These are phyloP conservation scores for Colletotrichum shisoi DNA, from an alignment of 2,329 filamentous ascomycete genomes.

Conservation along the genomic window DNA sequence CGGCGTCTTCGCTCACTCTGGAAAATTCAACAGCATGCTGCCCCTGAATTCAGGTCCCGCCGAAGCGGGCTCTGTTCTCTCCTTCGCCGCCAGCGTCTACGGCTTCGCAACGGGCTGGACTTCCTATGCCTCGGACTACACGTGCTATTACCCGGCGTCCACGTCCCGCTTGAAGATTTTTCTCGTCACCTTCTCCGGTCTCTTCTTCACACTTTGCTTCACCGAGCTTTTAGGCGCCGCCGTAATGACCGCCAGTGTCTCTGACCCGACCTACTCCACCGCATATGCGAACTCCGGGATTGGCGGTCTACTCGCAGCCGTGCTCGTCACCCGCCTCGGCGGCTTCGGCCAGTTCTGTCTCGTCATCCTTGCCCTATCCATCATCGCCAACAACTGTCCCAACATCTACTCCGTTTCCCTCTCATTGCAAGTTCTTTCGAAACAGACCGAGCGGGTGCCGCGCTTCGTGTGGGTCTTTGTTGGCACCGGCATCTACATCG, in stretches of 20 bases:
- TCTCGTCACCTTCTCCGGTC: constrained; percentile 71
- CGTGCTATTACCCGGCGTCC: constrained; percentile 74
- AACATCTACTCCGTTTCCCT: constrained; percentile 76
- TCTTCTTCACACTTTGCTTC: constrained; percentile 76
- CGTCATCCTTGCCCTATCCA: constrained; percentile 70
- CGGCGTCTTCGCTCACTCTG: constrained; percentile 72
- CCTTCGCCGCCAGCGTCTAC: constrained; percentile 71
- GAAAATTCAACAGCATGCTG: constrained; percentile 64
- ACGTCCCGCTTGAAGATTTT: constrained; percentile 71
- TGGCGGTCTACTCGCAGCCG: constrained; percentile 71
- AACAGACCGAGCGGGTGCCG: constrained; percentile 66
- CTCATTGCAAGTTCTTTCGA: constrained; percentile 70
- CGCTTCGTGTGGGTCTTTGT: constrained; percentile 73
- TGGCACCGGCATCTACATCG: constrained; percentile 70
- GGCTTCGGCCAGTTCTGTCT: constrained; percentile 77
- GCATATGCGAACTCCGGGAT: constrained; percentile 57
- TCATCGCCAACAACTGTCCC: constrained; percentile 75
- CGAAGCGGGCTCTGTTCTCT: constrained; percentile 69
- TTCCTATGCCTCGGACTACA: constrained; percentile 78
- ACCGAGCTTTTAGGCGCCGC: constrained; percentile 77
- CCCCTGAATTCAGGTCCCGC: constrained; percentile 66
- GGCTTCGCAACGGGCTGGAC: constrained; percentile 78
- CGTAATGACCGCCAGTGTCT: constrained; percentile 65
- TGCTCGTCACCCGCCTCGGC: constrained; percentile 69
- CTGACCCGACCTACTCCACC: constrained; percentile 61